Evolutionary conservation across 805 yeast genomes (phyloP), one percentile per base, ranked within the genome.

Genomic region (Cyberlindnera xishuangbannaensis): DNA sequence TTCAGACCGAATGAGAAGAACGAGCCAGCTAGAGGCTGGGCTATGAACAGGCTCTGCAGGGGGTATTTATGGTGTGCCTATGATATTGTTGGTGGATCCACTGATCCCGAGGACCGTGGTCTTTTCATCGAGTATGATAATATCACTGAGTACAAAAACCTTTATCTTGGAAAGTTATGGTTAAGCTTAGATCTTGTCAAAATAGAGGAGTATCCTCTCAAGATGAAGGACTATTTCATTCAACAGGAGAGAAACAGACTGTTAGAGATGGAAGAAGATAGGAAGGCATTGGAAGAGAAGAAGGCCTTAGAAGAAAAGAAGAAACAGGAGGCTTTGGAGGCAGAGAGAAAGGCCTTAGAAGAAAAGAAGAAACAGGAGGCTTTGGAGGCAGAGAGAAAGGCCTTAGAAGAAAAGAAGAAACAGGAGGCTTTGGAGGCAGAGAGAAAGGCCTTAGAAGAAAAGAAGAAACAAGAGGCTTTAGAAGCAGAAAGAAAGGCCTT

Each of bases 21-120:
- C 8, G 79, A 73, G 44, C 78, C 80, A 11, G 53, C 58, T 2
- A 55, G 59, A 30, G 74, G 73, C 15, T 75, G 82, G 82, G 63
- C 57, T 43, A 71, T 69, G 58, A 58, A 63, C 11, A 51, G 53
- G 1, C 62, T 69, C 41, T 76, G 83, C 55, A 59, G 62, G 17
- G 61, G 65, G 15, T 76, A 76, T 47, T 46, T 71, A 19, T 76
- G 83, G 82, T 76, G 82, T 58, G 81, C 79, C 1, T 73, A 73
- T 48, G 71, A 72, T 36, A 51, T 62, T 15, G 55, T 75, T 37
- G 82, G 82, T 13, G 59, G 49, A 2, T 45, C 52, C 2, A 27
- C 39, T 2, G 50, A 49, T 24, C 48, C 48, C 11, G 20, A 24
- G 15, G 47, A 49, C 30, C 46, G 52, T 31, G 59, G 58, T 19